phyloP scores from a whole-genome alignment of 805 yeast genomes.

The Saturnispora bothae region DNA sequence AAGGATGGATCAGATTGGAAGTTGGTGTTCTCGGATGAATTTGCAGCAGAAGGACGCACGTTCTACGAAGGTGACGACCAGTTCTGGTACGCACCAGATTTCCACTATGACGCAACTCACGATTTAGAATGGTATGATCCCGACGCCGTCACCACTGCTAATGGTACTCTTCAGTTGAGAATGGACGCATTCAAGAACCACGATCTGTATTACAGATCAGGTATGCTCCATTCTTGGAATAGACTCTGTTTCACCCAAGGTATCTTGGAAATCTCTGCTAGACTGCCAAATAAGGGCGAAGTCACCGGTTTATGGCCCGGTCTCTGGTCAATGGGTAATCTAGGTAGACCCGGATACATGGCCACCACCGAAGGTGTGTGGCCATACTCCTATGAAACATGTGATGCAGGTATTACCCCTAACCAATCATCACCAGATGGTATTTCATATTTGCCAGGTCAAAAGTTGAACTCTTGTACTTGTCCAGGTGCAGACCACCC shows the following conservation, averaged over 20 bases:
- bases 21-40: constrained; percentile 84
- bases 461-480: constrained; percentile 63
- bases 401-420: constrained; percentile 93
- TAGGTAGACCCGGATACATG: constrained; percentile 84
- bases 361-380: constrained; percentile 88
- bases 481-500: constrained; percentile 84
- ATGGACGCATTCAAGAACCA: constrained; percentile 82
- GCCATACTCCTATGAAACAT: constrained; percentile 82
- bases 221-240: constrained; percentile 91
- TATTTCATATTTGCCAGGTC: constrained; percentile 78
- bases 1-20: constrained; percentile 58
- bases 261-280: constrained; percentile 60
- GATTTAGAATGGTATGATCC: constrained; percentile 96
- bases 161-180: constrained; percentile 58
- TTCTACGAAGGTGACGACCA: constrained; percentile 89
- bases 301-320: constrained; percentile 93
- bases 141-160: constrained; percentile 68
- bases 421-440: constrained; percentile 90
- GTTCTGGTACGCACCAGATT: constrained; percentile 76
- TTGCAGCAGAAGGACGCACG: constrained; percentile 80
- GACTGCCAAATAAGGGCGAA: constrained; percentile 69
- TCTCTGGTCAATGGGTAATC: constrained; percentile 87
- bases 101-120: constrained; percentile 76
- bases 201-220: constrained; percentile 72
- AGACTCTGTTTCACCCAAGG: constrained; percentile 86